Evolutionary conservation across 2,329 filamentous ascomycete species (phyloP).

Genomic region (Pleurostoma richardsiae): DNA sequence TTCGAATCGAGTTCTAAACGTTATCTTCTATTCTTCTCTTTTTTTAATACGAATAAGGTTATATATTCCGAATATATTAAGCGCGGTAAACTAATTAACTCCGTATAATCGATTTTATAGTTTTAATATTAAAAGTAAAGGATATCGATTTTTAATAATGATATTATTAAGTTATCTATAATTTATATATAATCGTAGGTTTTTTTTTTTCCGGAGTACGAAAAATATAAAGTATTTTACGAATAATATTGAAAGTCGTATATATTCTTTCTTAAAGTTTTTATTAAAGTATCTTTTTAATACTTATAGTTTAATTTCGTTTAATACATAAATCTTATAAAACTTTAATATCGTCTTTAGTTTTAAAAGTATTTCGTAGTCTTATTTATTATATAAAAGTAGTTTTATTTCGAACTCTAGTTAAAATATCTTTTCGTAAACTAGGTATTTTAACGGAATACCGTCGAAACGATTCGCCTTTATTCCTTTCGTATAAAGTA

Average conservation of each 20-base stretch:
- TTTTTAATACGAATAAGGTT: slow-evolving; percentile 12
- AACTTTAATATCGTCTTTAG: neutral
- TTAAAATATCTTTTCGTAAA: neutral
- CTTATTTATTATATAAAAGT: neutral
- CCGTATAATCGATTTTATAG: slow-evolving; percentile 8
- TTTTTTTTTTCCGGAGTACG: too few species aligned
- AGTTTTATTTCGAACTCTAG: neutral
- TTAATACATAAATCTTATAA: slow-evolving; percentile 1
- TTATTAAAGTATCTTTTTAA: slow-evolving; percentile 3
- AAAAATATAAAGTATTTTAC: slow-evolving; percentile 5
- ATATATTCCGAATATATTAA: slow-evolving; percentile 8
- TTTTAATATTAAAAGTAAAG: slow-evolving; percentile 12
- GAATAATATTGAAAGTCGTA: slow-evolving; percentile 2
- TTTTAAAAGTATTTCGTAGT: neutral
- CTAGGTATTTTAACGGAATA: neutral
- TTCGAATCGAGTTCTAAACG: slow-evolving; percentile 17
- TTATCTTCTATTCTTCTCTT: slow-evolving; percentile 21
- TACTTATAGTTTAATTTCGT: slow-evolving; percentile 1
- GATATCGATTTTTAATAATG: slow-evolving; percentile 14
- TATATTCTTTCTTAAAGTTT: slow-evolving; percentile 5
- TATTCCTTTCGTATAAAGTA: neutral
- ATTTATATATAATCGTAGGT: slow-evolving; percentile 11
- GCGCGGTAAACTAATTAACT: slow-evolving; percentile 3
- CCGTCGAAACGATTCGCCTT: neutral
- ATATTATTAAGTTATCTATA: slow-evolving; percentile 13